A percentile compares a stretch with the other conserved stretches of the same genome.
Conservation (phyloP, 441 rosid genomes). For the Pelargonium myrrhifolium region DNA sequence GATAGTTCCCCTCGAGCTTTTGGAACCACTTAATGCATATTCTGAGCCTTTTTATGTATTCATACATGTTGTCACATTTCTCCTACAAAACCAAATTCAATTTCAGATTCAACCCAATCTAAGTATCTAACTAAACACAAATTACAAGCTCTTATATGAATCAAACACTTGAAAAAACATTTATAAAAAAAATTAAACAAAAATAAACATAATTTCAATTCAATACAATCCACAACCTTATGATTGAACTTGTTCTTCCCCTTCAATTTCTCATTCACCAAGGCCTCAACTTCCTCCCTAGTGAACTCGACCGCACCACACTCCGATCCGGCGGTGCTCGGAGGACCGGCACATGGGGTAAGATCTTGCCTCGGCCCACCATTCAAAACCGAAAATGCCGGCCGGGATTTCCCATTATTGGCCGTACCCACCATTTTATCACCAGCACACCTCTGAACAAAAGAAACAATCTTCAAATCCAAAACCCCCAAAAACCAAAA, state of each 20-base stretch:
- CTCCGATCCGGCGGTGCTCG: slow-evolving; percentile 63
- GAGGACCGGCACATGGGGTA: slow-evolving; percentile 50
- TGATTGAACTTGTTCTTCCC: slow-evolving; percentile 65
- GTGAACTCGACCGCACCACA: slow-evolving; percentile 53
- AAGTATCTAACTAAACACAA: neutral
- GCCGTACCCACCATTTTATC: slow-evolving; percentile 79
- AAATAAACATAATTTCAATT: neutral
- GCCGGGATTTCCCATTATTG: slow-evolving; percentile 58
- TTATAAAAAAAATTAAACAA: too few species aligned
- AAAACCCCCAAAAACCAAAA: slow-evolving; percentile 7
- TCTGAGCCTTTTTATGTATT: slow-evolving; percentile 56
- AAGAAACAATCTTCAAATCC: neutral
- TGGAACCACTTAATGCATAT: slow-evolving; percentile 68
- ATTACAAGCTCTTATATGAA: too few species aligned
- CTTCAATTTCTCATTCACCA: slow-evolving; percentile 47
- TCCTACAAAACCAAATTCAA: slow-evolving; percentile 36
- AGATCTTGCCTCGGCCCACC: slow-evolving; percentile 56
- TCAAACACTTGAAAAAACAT: neutral
- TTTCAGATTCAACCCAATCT: neutral
- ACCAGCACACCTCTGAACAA: slow-evolving; percentile 23
- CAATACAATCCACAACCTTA: slow-evolving; percentile 31
- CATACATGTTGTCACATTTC: slow-evolving; percentile 57
- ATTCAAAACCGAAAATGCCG: slow-evolving; percentile 52
- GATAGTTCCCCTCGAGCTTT: slow-evolving; percentile 56
- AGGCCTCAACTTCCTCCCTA: slow-evolving; percentile 55